A percentile compares a stretch with the other conserved stretches of the same genome.
phyloP scores from a whole-genome alignment of 2,329 filamentous ascomycete species.

The Trichothecium sympodiale region DNA sequence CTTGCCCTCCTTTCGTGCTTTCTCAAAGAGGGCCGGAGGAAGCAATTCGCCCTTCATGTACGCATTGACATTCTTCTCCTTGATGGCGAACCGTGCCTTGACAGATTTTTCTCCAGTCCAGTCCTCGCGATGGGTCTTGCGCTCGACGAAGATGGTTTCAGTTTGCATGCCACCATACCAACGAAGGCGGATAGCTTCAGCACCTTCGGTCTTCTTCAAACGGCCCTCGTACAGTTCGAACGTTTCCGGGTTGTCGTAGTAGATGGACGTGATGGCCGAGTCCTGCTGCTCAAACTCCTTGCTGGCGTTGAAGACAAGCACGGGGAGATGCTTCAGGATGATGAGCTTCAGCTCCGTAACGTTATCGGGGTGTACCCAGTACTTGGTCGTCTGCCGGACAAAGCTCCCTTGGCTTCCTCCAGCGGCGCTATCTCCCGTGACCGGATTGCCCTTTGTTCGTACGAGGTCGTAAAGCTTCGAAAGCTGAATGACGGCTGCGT shows the following conservation, averaged over 20 bases:
- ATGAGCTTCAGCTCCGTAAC: slow-evolving; percentile 97
- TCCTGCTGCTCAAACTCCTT: slow-evolving; percentile 92
- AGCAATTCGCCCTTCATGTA: slow-evolving; percentile 78
- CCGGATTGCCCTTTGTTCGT: slow-evolving; percentile 81
- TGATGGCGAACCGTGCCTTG: slow-evolving; percentile 88
- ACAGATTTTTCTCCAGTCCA: slow-evolving; percentile 99
- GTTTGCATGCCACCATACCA: slow-evolving; percentile 98
- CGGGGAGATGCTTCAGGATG: slow-evolving; percentile 92
- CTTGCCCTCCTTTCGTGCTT: slow-evolving; percentile 89
- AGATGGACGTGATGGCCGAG: slow-evolving; percentile 94
- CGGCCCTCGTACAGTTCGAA: slow-evolving; percentile 94
- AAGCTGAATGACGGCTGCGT: slow-evolving; percentile 86
- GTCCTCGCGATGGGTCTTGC: slow-evolving; percentile 96
- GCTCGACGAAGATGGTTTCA: slow-evolving; percentile 92
- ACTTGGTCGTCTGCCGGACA: slow-evolving; percentile 94
- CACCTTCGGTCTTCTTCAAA: slow-evolving; percentile 94
- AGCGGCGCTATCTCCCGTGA: slow-evolving; percentile 83
- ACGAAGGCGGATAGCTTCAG: slow-evolving; percentile 87
- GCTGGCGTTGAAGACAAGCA: slow-evolving; percentile 92
- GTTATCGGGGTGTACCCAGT: slow-evolving; percentile 98
- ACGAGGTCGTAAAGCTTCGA: slow-evolving; percentile 94
- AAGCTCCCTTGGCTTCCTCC: slow-evolving; percentile 92
- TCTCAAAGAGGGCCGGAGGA: slow-evolving; percentile 85
- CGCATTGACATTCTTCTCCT: slow-evolving; percentile 95
- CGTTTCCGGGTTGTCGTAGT: slow-evolving; percentile 89